Percentiles rank a stretch among this genome's conserved stretches.
Evolutionary conservation across 179 eudicot genomes (phyloP).

Genomic region (Patellifolia procumbens): DNA sequence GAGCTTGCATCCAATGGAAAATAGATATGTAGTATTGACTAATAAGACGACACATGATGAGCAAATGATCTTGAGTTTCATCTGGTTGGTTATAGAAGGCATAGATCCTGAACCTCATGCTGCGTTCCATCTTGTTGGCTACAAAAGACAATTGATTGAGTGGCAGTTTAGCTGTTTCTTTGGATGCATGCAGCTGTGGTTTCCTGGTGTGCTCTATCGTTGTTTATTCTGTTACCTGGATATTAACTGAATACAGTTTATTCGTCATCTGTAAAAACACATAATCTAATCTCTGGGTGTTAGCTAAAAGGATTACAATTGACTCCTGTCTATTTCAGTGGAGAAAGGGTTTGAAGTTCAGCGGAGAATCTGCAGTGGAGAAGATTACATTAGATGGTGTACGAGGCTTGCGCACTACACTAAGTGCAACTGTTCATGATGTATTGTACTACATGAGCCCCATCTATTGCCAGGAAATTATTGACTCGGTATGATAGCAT

Average conservation of each 20-base stretch:
- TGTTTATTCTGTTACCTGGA: not conserved
- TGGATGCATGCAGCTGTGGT: not conserved
- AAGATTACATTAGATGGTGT: constrained; percentile 83
- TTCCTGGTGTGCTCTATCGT: not conserved
- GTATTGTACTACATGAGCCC: constrained; percentile 99
- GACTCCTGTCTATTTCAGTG: constrained; percentile 52
- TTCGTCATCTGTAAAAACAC: not conserved
- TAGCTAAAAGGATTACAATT: constrained; percentile 11
- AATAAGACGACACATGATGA: not conserved
- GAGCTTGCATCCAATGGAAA: no score
- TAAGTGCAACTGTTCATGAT: constrained; percentile 98
- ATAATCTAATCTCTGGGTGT: not conserved
- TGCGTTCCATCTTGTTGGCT: no score
- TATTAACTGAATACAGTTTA: not conserved
- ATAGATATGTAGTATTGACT: not conserved
- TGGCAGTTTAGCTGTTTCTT: not conserved
- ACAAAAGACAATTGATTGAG: no score
- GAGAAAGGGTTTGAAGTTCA: constrained; percentile 89
- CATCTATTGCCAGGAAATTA: constrained; percentile 93
- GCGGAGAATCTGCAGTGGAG: constrained; percentile 94
- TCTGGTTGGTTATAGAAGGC: not conserved
- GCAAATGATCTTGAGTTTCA: not conserved
- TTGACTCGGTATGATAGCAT: constrained; percentile 66
- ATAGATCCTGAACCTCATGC: no score
- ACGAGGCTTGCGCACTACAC: constrained; percentile 76